phyloP scores from a whole-genome alignment of 257 asterid species.

The Cinchona pubescens region DNA sequence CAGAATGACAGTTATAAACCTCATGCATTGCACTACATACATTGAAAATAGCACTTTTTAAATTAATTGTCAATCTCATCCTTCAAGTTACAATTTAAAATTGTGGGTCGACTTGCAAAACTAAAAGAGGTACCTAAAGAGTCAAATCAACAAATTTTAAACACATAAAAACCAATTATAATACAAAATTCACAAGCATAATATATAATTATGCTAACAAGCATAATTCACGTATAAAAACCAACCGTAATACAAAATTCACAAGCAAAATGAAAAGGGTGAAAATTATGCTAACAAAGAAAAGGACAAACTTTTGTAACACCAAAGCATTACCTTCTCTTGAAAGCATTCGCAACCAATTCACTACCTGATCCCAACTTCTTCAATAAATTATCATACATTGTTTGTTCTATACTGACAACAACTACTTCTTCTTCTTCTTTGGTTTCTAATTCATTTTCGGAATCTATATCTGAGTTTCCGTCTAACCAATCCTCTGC shows the following conservation, averaged over 20 bases:
- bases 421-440: slow-evolving; percentile 26
- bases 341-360: slow-evolving; percentile 43
- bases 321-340: slow-evolving; percentile 36
- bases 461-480: slow-evolving; percentile 31
- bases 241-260: not conserved
- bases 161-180: not conserved
- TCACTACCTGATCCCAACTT: slow-evolving; percentile 47
- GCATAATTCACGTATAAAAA: too few relatives aligned
- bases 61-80: not conserved
- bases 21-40: not conserved
- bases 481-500: slow-evolving; percentile 36
- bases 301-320: not conserved
- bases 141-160: not conserved
- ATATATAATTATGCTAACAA: too few relatives aligned
- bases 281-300: not conserved
- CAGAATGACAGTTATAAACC: not conserved
- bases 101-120: not conserved
- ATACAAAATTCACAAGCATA: too few relatives aligned
- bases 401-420: slow-evolving; percentile 33
- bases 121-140: not conserved
- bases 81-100: not conserved
- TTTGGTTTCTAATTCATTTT: slow-evolving; percentile 20
- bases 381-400: slow-evolving; percentile 60
- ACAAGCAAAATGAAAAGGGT: not conserved
- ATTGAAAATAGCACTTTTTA: not conserved